Conservation (phyloP, 148 eudicot genomes). For the Spergularia bocconei region DNA sequence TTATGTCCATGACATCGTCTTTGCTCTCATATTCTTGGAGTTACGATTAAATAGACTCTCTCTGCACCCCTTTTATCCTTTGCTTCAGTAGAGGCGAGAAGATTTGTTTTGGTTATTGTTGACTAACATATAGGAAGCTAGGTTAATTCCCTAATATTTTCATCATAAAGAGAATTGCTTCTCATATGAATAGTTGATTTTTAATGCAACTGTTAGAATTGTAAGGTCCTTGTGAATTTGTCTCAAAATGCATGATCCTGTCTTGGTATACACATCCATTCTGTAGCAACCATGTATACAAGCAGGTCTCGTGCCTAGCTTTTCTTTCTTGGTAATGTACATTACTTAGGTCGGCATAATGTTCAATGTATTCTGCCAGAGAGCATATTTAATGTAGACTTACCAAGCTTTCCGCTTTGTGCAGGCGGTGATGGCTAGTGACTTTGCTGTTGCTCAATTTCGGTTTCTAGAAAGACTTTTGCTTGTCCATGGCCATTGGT, state of each 20-base stretch:
- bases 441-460: conserved; percentile 90
- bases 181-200: too few species aligned
- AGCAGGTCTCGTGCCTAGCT: background rate
- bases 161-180: too few species aligned
- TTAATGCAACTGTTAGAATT: too few species aligned
- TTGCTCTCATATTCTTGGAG: background rate
- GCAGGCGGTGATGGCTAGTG: conserved; percentile 99
- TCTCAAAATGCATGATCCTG: too few species aligned
- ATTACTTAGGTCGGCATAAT: background rate
- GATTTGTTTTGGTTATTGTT: too few species aligned
- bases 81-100: too few species aligned
- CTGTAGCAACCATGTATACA: background rate
- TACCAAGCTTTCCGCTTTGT: conserved; percentile 37
- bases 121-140: too few species aligned
- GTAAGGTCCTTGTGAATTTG: too few species aligned
- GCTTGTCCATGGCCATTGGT: conserved; percentile 97
- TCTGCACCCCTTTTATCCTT: background rate
- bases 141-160: too few species aligned
- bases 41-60: background rate
- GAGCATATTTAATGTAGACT: conserved; percentile 26
- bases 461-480: conserved; percentile 85
- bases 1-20: conserved; percentile 20
- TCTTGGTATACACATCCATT: background rate
- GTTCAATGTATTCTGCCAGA: too few species aligned
- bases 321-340: background rate